Percentiles rank a stretch among this genome's conserved stretches.
Evolutionary conservation across 345 rosid species (phyloP).

Genomic region (Eucalyptus tenuipes): DNA sequence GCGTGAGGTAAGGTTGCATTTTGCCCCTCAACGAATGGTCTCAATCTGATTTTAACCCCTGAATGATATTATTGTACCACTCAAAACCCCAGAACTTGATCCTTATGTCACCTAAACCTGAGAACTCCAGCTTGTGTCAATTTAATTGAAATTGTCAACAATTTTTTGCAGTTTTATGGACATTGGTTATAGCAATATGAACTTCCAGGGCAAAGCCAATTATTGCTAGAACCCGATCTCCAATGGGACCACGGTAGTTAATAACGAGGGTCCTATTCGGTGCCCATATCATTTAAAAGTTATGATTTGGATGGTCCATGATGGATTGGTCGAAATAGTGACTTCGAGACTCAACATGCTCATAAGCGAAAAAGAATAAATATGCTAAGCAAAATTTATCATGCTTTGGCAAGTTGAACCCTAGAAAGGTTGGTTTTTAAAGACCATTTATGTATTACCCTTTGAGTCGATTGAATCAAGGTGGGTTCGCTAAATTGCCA

Average conservation of each 20-base stretch:
- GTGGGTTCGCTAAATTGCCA: not conserved
- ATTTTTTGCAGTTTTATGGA: not conserved
- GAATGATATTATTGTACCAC: not conserved
- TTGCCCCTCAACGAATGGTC: not conserved
- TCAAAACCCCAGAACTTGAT: not conserved
- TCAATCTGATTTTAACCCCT: not conserved
- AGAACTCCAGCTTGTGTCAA: not conserved
- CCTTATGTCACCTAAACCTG: not conserved
- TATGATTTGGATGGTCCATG: not conserved
- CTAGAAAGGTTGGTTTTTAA: not conserved
- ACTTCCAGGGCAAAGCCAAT: not conserved
- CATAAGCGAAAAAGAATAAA: not conserved
- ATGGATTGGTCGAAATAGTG: not conserved
- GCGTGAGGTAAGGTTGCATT: not conserved
- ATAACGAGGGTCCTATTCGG: not conserved
- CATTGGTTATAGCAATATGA: not conserved
- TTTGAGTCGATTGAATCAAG: not conserved
- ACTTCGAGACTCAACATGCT: not conserved
- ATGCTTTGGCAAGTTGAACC: not conserved
- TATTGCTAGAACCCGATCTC: not conserved
- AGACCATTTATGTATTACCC: not conserved
- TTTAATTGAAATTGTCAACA: not conserved
- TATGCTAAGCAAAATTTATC: not conserved
- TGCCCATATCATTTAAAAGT: not conserved
- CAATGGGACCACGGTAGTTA: not conserved